These are phyloP conservation scores for Verticillium alfalfae DNA, from an alignment of 2,329 filamentous ascomycete genomes.

Conservation along the genomic window DNA sequence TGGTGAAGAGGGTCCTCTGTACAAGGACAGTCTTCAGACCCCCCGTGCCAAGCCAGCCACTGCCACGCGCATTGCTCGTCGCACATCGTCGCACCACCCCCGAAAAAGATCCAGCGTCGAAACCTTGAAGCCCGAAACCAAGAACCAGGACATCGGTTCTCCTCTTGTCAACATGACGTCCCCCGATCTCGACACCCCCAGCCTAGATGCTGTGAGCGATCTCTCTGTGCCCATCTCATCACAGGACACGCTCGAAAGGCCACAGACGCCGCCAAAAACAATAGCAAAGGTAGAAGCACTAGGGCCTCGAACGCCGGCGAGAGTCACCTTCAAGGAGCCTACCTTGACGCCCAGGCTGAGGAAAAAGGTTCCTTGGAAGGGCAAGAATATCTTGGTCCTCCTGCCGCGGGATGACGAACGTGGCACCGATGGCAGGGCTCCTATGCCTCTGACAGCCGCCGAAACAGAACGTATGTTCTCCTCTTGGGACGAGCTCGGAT, in stretches of 20 bases:
- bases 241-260: conserved; percentile 18
- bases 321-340: conserved; percentile 28
- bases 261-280: conserved; percentile 24
- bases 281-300: conserved; percentile 19
- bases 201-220: conserved; percentile 5
- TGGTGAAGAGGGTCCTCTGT: conserved; percentile 37
- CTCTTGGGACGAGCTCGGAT: conserved; percentile 65
- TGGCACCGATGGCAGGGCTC: conserved; percentile 49
- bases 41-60: conserved; percentile 31
- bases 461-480: conserved; percentile 58
- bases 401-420: conserved; percentile 64
- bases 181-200: conserved; percentile 7
- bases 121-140: conserved; percentile 37
- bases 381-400: conserved; percentile 67
- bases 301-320: conserved; percentile 26
- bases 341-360: conserved; percentile 51
- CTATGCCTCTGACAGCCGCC: conserved; percentile 46
- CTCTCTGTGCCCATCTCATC: conserved; percentile 8
- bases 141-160: not conserved
- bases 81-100: conserved; percentile 27
- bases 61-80: not conserved
- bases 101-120: conserved; percentile 50
- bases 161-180: conserved; percentile 7
- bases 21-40: conserved; percentile 41
- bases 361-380: conserved; percentile 71